Evolutionary conservation across 2,329 filamentous ascomycete species (phyloP).

Genomic region (Zopfia rhizophila): DNA sequence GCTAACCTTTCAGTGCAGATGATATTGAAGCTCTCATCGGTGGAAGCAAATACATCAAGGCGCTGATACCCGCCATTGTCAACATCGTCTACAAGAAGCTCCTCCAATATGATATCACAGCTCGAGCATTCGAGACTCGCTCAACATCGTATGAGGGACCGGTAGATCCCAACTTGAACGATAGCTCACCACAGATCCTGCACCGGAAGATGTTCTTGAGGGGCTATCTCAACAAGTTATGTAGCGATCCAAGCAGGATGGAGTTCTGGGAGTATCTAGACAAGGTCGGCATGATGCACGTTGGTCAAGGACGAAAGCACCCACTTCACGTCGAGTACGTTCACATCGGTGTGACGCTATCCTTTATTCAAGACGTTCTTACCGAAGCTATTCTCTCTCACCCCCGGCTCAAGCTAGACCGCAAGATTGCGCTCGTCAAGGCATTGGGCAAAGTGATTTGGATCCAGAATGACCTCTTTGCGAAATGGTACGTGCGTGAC

Average conservation of each 20-base stretch:
- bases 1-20: conserved; percentile 56
- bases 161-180: conserved; percentile 70
- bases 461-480: conserved; percentile 88
- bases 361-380: conserved; percentile 81
- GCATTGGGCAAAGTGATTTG: conserved; percentile 84
- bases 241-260: conserved; percentile 77
- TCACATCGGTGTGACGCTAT: conserved; percentile 77
- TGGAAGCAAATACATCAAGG: conserved; percentile 80
- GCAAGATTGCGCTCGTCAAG: conserved; percentile 78
- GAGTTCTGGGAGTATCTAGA: conserved; percentile 87
- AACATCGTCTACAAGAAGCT: conserved; percentile 88
- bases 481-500: conserved; percentile 81
- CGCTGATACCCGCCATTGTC: conserved; percentile 83
- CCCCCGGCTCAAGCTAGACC: conserved; percentile 71
- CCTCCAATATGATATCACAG: conserved; percentile 82
- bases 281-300: conserved; percentile 87
- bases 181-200: conserved; percentile 78
- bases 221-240: conserved; percentile 80
- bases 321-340: conserved; percentile 83
- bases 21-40: conserved; percentile 76
- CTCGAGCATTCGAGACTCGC: conserved; percentile 74
- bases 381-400: conserved; percentile 79
- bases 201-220: conserved; percentile 80
- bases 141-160: conserved; percentile 73
- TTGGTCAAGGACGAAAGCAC: conserved; percentile 76